Evolutionary conservation across 208 protist genomes (phyloP).

Genomic region (Trypanosoma brucei): DNA sequence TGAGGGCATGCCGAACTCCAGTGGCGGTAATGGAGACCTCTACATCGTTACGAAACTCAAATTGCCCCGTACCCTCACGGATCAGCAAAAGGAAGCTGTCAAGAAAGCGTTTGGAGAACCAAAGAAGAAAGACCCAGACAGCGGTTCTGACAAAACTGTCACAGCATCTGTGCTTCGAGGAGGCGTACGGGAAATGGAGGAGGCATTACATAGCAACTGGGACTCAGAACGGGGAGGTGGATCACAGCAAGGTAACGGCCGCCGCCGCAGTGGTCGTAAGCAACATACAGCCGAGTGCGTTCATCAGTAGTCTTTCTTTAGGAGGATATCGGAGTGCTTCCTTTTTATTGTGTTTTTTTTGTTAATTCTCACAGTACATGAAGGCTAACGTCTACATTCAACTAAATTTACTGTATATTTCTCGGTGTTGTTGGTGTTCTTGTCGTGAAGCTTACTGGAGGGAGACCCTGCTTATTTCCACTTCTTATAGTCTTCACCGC

Average conservation of each 20-base stretch:
- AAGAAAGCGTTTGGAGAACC: conserved; percentile 66
- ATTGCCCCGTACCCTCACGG: conserved; percentile 72
- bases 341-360: too few species aligned
- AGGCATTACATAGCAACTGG: conserved; percentile 72
- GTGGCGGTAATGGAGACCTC: conserved; percentile 72
- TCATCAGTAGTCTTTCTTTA: conserved; percentile 41
- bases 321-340: too few species aligned
- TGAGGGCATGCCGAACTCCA: conserved; percentile 81
- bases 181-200: conserved; percentile 65
- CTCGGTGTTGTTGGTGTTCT: too few species aligned
- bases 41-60: conserved; percentile 80
- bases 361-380: too few species aligned
- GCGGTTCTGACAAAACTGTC: conserved; percentile 51
- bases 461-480: too few species aligned
- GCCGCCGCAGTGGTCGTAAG: conserved; percentile 26
- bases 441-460: too few species aligned
- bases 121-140: conserved; percentile 21
- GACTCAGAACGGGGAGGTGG: conserved; percentile 42
- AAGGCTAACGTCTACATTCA: too few species aligned
- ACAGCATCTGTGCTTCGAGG: conserved; percentile 79
- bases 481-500: too few species aligned
- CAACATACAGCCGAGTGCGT: conserved; percentile 63
- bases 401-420: too few species aligned
- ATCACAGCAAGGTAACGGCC: conserved; percentile 8
- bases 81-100: conserved; percentile 55